Conservation (phyloP, 148 eudicot species). For the Cornus controversa region DNA sequence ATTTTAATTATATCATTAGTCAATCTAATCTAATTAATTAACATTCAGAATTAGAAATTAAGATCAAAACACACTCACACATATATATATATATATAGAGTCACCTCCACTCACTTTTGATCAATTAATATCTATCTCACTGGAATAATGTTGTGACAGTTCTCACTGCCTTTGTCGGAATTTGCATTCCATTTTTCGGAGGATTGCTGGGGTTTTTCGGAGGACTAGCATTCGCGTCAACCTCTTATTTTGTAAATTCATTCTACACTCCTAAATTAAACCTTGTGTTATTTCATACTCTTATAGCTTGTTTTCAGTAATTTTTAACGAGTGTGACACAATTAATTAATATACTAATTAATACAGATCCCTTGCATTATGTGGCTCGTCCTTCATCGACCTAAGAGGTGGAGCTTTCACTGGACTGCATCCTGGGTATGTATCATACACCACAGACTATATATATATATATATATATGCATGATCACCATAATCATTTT, state of each 20-base stretch:
- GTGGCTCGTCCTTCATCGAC: conserved; percentile 34
- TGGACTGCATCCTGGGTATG: conserved; percentile 43
- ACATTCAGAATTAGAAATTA: no score
- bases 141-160: conserved; percentile 12
- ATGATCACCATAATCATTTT: background rate
- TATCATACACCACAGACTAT: background rate
- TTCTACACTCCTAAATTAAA: background rate
- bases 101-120: no score
- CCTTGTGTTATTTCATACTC: background rate
- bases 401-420: conserved; percentile 34
- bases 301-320: background rate
- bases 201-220: conserved; percentile 37
- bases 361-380: conserved; percentile 42
- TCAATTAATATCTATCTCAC: no score
- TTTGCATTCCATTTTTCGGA: conserved; percentile 34
- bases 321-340: background rate
- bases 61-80: no score
- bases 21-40: no score
- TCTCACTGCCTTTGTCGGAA: conserved; percentile 27
- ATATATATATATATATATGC: background rate
- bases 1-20: no score
- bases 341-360: background rate
- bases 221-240: conserved; percentile 37
- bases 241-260: conserved; percentile 30
- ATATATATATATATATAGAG: background rate